phyloP scores from a whole-genome alignment of 345 rosid species.

The Trapa bicornis region DNA sequence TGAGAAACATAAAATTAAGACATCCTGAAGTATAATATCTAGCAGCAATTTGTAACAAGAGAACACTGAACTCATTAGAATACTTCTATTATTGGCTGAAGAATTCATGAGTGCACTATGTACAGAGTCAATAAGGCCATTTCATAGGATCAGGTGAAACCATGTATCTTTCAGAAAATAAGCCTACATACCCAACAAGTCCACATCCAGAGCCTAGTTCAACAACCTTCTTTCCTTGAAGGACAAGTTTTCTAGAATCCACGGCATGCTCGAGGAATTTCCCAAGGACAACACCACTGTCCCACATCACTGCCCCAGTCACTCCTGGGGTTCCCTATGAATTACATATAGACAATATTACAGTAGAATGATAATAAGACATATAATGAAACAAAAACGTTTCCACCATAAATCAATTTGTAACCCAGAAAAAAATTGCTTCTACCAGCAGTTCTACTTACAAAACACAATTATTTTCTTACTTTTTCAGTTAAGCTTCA shows the following conservation, averaged over 20 bases:
- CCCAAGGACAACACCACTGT: conserved; percentile 74
- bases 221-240: conserved; percentile 60
- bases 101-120: too few relatives aligned
- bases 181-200: conserved; percentile 61
- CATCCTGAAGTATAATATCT: not conserved
- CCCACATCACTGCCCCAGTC: conserved; percentile 92
- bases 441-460: too few relatives aligned
- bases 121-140: too few relatives aligned
- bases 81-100: too few relatives aligned
- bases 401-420: not conserved
- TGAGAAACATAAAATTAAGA: conserved; percentile 16
- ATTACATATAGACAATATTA: too few relatives aligned
- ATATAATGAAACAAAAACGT: not conserved
- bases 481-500: not conserved
- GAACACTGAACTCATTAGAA: not conserved
- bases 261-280: conserved; percentile 90
- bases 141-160: not conserved
- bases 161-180: not conserved
- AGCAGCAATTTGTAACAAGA: not conserved
- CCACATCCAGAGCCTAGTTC: conserved; percentile 96
- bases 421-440: too few relatives aligned
- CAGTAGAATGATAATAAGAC: not conserved
- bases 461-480: not conserved
- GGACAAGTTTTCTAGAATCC: conserved; percentile 49
- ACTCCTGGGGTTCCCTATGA: conserved; percentile 63